Evolutionary conservation across 1,284 basidiomycete genomes (phyloP).

Genomic region (Phaffia rhodozyma): DNA sequence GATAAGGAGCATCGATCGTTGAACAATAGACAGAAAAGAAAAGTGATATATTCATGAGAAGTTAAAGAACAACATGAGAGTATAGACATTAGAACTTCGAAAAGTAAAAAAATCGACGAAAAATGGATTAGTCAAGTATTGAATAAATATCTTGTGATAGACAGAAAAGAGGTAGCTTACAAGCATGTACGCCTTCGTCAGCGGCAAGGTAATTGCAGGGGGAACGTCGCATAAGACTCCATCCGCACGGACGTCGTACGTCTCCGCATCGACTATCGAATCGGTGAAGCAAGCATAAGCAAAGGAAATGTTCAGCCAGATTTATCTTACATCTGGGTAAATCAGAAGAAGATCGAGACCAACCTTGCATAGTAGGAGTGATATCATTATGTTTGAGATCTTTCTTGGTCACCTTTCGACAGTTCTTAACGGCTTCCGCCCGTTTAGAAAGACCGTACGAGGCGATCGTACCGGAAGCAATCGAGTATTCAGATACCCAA

Average conservation of each 20-base stretch:
- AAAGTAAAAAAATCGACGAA: too few species aligned
- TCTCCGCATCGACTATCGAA: slow-evolving; percentile 71
- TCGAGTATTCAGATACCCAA: slow-evolving; percentile 70
- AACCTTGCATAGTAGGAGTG: slow-evolving; percentile 57
- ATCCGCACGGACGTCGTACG: slow-evolving; percentile 73
- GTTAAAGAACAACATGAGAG: too few species aligned
- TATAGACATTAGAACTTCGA: too few species aligned
- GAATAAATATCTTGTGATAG: too few species aligned
- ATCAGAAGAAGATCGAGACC: neutral
- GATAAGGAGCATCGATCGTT: too few species aligned
- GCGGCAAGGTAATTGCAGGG: slow-evolving; percentile 58
- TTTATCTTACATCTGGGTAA: slow-evolving; percentile 1
- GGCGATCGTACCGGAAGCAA: slow-evolving; percentile 50
- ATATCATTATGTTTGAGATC: slow-evolving; percentile 89
- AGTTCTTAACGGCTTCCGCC: slow-evolving; percentile 61
- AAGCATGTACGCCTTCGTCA: slow-evolving; percentile 49
- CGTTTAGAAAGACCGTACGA: slow-evolving; percentile 66
- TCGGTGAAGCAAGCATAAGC: neutral
- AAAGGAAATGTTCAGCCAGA: neutral
- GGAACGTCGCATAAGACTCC: slow-evolving; percentile 61
- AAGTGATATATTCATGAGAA: too few species aligned
- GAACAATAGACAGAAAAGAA: too few species aligned
- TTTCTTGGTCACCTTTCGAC: slow-evolving; percentile 63
- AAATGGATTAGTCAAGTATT: too few species aligned
- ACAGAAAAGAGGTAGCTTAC: neutral